A percentile compares a stretch with the other conserved stretches of the same genome.
These are phyloP conservation scores for Hemileia vastatrix DNA, from an alignment of 1,284 basidiomycete species.

Conservation along the genomic window DNA sequence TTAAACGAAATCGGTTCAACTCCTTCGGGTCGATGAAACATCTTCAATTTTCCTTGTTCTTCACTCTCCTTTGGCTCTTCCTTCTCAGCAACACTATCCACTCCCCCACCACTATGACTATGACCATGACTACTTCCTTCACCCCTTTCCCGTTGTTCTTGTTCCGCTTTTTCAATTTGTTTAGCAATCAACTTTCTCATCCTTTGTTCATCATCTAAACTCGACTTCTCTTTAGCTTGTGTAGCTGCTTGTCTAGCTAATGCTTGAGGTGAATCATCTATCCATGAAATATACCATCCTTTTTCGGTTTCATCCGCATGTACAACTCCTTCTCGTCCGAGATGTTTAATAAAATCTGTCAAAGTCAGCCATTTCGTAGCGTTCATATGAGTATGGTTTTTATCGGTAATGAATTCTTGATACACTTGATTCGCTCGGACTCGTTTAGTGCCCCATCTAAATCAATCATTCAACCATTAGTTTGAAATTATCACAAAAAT, in stretches of 20 bases:
- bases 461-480: background rate
- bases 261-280: slow-evolving; percentile 88
- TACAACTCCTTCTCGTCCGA: slow-evolving; percentile 76
- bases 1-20: slow-evolving; percentile 8
- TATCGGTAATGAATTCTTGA: slow-evolving; percentile 95
- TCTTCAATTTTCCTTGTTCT: slow-evolving; percentile 1
- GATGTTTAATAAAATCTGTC: slow-evolving; percentile 82
- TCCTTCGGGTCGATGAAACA: background rate
- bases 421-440: slow-evolving; percentile 92
- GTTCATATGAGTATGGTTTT: slow-evolving; percentile 95
- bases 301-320: slow-evolving; percentile 96
- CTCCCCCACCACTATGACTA: too few relatives aligned
- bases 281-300: slow-evolving; percentile 93
- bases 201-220: slow-evolving; percentile 86
- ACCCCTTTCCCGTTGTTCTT: slow-evolving; percentile 41
- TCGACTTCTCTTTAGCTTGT: slow-evolving; percentile 81
- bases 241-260: slow-evolving; percentile 82
- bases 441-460: slow-evolving; percentile 81
- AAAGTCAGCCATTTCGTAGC: slow-evolving; percentile 94
- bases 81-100: too few relatives aligned
- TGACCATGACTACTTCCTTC: slow-evolving; percentile 24
- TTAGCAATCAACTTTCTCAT: slow-evolving; percentile 81
- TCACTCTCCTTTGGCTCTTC: background rate
- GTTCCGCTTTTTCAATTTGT: slow-evolving; percentile 77
- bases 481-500: slow-evolving; percentile 20